Evolutionary conservation across 164 flowering plant genomes (phyloP).

Genomic region (Nelumbo lutea): DNA sequence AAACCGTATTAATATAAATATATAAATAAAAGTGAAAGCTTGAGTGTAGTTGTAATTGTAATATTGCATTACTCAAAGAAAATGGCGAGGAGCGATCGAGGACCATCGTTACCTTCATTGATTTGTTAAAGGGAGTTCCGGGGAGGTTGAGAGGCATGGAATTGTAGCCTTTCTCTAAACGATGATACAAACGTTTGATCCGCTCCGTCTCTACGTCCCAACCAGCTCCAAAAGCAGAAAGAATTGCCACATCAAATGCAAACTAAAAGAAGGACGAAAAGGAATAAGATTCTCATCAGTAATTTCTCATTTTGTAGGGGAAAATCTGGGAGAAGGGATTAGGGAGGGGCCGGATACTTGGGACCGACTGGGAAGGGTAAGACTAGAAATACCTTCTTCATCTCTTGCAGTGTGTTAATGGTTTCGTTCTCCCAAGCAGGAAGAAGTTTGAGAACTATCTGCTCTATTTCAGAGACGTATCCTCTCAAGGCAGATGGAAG

Average conservation of each 20-base stretch:
- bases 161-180: slow-evolving; percentile 79
- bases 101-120: slow-evolving; percentile 55
- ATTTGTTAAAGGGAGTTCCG: slow-evolving; percentile 56
- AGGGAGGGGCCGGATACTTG: too few species aligned
- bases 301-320: background rate
- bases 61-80: too few species aligned
- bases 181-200: slow-evolving; percentile 46
- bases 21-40: too few species aligned
- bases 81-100: too few species aligned
- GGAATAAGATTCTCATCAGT: background rate
- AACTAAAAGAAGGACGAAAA: slow-evolving; percentile 29
- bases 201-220: slow-evolving; percentile 36
- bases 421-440: slow-evolving; percentile 39
- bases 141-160: slow-evolving; percentile 85
- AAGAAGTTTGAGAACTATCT: slow-evolving; percentile 38
- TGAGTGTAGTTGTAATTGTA: too few species aligned
- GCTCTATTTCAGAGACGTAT: slow-evolving; percentile 49
- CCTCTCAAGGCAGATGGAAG: slow-evolving; percentile 52
- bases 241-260: slow-evolving; percentile 78
- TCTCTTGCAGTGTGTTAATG: slow-evolving; percentile 58
- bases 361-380: too few species aligned
- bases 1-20: too few species aligned
- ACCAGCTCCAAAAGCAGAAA: slow-evolving; percentile 50
- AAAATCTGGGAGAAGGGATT: background rate
- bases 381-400: slow-evolving; percentile 56